Percentiles rank a stretch among this genome's conserved stretches.
phyloP scores from a whole-genome alignment of 257 asterid genomes.

The Solanum pinnatisectum region DNA sequence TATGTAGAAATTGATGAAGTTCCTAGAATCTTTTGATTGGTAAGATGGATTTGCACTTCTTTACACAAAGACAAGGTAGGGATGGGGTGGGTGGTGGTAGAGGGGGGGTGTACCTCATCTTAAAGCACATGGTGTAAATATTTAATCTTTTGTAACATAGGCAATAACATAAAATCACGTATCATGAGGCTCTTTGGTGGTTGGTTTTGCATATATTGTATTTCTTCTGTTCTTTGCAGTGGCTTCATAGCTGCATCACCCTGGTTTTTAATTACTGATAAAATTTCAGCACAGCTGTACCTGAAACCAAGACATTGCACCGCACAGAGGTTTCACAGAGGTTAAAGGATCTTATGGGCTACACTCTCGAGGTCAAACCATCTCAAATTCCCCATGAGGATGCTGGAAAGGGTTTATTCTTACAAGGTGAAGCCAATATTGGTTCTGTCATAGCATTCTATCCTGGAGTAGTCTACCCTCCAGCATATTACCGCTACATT shows the following conservation, averaged over 20 bases:
- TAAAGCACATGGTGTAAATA: not conserved
- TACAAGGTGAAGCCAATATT: constrained; percentile 75
- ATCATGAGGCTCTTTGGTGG: not conserved
- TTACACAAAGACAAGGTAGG: not conserved
- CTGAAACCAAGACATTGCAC: constrained; percentile 44
- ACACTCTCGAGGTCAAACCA: constrained; percentile 68
- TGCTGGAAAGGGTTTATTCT: constrained; percentile 74
- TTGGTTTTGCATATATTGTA: not conserved
- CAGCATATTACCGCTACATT: constrained; percentile 66
- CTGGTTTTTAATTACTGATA: constrained; percentile 13
- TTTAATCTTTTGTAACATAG: too few relatives aligned
- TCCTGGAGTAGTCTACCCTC: constrained; percentile 83
- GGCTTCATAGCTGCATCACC: not conserved
- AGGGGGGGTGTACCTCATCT: not conserved
- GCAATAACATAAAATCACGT: not conserved
- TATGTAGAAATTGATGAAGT: not conserved
- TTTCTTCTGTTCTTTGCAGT: not conserved
- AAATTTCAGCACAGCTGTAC: constrained; percentile 30
- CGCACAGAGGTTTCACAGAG: constrained; percentile 51
- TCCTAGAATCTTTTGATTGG: not conserved
- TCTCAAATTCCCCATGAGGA: constrained; percentile 74
- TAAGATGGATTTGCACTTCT: not conserved
- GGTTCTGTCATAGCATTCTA: constrained; percentile 77
- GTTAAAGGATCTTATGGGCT: constrained; percentile 56
- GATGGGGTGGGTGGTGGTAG: too few relatives aligned